Evolutionary conservation across 352 stramenopile genomes (phyloP), one percentile per base, ranked within the genome.

Genomic region (Phytopythium ostracodes): DNA sequence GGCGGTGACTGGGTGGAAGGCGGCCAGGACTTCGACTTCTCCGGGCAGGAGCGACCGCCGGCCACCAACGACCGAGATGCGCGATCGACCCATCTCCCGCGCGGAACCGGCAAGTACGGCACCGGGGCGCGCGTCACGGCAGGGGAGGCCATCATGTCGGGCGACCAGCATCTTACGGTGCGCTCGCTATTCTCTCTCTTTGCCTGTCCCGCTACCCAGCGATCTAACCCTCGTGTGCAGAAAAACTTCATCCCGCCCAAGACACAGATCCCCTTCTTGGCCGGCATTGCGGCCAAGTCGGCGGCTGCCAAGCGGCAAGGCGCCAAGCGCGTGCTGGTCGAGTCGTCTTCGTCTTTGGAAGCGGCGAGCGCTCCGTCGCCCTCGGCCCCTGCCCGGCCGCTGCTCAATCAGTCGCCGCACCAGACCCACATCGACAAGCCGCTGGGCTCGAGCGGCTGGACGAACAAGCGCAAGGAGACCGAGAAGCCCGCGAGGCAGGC

Each of bases 171-270:
- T 20, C 31, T 57, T 6, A 57, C 44, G 51, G 51, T 57, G 31
- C 7, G 51, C 51, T 29, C 4, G 0, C 4, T n/a, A n/a, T n/a
- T n/a, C n/a, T n/a, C 29, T 27, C 11, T 15, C 15, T 38, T 7
- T 27, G 7, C 7, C 18, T 54, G 47, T 24, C 47, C 4, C 24
- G 3, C n/a, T 36, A 4, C 20, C 25, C 15, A 9, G 9, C 47
- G 47, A 36, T 54, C 29, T 33, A 44, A 20, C 22, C 15, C 18
- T n/a, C 25, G 7, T 38, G 27, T 17, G n/a, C n/a, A 43, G 40
- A n/a, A 77, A 63, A 14, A 31, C 11, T 75, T 72, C 36, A 62
- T 60, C 4, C 66, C 72, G 11, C 69, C 72, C 3, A 70, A 65
- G 46, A 35, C 42, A n/a, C 72, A 80, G 29, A n/a, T 42, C 27